A percentile compares a stretch with the other conserved stretches of the same genome.
phyloP scores from a whole-genome alignment of 352 stramenopile genomes.

The Pythium phragmiticola region DNA sequence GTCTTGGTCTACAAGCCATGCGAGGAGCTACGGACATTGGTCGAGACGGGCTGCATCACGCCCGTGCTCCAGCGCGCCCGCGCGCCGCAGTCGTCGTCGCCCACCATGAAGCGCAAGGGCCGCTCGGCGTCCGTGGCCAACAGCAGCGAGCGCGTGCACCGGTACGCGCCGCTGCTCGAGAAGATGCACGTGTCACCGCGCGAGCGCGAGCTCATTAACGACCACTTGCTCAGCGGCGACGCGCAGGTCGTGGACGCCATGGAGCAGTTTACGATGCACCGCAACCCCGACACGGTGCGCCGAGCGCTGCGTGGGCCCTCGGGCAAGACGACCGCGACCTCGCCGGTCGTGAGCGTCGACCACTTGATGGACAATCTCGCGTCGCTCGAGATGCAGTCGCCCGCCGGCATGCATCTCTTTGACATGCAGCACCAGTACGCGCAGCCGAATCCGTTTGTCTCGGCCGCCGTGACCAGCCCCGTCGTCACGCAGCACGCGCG shows the following conservation, averaged over 20 bases:
- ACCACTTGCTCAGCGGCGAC: constrained; percentile 68
- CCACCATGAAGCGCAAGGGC: constrained; percentile 70
- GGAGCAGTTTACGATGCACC: constrained; percentile 68
- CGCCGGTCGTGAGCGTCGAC: constrained; percentile 17
- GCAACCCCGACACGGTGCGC: constrained; percentile 48
- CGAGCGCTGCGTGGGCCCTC: constrained; percentile 49
- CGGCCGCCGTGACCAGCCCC: constrained; percentile 16
- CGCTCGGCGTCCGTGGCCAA: constrained; percentile 62
- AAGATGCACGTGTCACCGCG: constrained; percentile 70
- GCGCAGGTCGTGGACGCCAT: constrained; percentile 77
- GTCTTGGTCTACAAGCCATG: constrained; percentile 73
- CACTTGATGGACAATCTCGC: constrained; percentile 26
- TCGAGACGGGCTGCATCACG: constrained; percentile 74
- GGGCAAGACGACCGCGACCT: neutral
- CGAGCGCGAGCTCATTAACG: constrained; percentile 64
- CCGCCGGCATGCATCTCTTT: constrained; percentile 20
- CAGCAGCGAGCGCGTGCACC: constrained; percentile 66
- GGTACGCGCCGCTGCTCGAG: constrained; percentile 58
- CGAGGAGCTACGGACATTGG: constrained; percentile 64
- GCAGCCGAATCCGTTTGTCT: constrained; percentile 45
- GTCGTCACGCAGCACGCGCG: neutral
- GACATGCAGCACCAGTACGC: constrained; percentile 6
- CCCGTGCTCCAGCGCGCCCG: constrained; percentile 35
- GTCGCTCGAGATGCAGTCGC: constrained; percentile 51
- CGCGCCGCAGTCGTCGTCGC: constrained; percentile 35